Conservation (phyloP, 805 yeast species). For the Kazachstania martiniae region DNA sequence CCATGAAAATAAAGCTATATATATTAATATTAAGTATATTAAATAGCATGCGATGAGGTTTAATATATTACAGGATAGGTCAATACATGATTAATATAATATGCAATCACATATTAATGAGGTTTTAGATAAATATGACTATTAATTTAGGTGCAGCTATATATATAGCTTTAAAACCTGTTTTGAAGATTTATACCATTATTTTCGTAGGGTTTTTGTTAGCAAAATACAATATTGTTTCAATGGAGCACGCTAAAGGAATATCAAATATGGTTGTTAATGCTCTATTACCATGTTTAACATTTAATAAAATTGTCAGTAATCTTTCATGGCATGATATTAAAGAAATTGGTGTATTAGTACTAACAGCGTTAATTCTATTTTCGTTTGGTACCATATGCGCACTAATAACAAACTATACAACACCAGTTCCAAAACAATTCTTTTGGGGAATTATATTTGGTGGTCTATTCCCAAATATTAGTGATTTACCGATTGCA, state of each 20-base stretch:
- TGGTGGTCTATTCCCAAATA: conserved; percentile 69
- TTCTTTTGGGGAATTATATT: conserved; percentile 71
- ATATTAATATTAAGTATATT: too few species aligned
- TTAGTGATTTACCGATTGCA: conserved; percentile 78
- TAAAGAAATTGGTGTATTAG: conserved; percentile 56
- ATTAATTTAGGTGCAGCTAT: conserved; percentile 49
- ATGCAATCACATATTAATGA: background rate
- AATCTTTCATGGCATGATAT: conserved; percentile 60
- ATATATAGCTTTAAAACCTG: conserved; percentile 76
- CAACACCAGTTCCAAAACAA: conserved; percentile 52
- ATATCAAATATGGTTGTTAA: conserved; percentile 59
- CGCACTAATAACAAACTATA: conserved; percentile 31
- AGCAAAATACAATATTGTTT: conserved; percentile 50
- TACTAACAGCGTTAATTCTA: conserved; percentile 36
- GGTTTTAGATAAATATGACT: too few species aligned
- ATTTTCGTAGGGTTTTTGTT: conserved; percentile 55
- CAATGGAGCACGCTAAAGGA: conserved; percentile 59
- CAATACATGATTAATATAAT: background rate
- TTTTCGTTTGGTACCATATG: conserved; percentile 36
- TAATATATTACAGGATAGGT: too few species aligned
- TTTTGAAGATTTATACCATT: conserved; percentile 68
- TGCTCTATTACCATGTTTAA: conserved; percentile 63
- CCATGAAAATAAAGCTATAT: too few species aligned
- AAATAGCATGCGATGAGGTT: too few species aligned
- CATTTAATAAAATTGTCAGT: conserved; percentile 60